Conservation (phyloP, 495 filamentous ascomycete genomes). For the Penicillium robsamsonii region DNA sequence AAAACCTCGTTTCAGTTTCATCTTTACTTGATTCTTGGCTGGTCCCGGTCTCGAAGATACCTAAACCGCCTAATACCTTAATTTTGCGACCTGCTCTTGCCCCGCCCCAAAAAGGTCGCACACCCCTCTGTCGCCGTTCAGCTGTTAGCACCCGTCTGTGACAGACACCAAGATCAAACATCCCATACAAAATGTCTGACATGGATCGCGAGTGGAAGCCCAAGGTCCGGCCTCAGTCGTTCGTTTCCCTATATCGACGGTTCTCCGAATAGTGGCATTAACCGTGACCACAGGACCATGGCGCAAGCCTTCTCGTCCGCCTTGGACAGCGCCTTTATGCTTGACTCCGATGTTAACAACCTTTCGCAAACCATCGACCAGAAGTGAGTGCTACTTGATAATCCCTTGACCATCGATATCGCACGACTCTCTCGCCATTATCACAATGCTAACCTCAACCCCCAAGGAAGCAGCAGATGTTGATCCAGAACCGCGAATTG, state of each 20-base stretch:
- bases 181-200: constrained; percentile 51
- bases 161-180: not conserved
- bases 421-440: not conserved
- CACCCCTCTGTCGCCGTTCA: constrained; percentile 8
- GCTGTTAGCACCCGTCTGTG: not conserved
- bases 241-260: constrained; percentile 36
- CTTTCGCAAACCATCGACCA: constrained; percentile 76
- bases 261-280: constrained; percentile 19
- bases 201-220: constrained; percentile 75
- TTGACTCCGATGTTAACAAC: constrained; percentile 75
- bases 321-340: constrained; percentile 83
- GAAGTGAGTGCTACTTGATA: constrained; percentile 59
- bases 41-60: constrained; percentile 24
- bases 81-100: constrained; percentile 12
- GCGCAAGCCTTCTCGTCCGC: constrained; percentile 82
- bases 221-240: constrained; percentile 78
- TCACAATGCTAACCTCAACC: not conserved
- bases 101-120: constrained; percentile 20
- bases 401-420: not conserved
- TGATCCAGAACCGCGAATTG: constrained; percentile 73
- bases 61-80: constrained; percentile 12
- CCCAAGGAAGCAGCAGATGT: constrained; percentile 64
- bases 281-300: constrained; percentile 63
- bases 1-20: not conserved
- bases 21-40: constrained; percentile 21